These are phyloP conservation scores for Dipodascopsis tothii DNA, from an alignment of 805 yeast species.

Conservation along the genomic window DNA sequence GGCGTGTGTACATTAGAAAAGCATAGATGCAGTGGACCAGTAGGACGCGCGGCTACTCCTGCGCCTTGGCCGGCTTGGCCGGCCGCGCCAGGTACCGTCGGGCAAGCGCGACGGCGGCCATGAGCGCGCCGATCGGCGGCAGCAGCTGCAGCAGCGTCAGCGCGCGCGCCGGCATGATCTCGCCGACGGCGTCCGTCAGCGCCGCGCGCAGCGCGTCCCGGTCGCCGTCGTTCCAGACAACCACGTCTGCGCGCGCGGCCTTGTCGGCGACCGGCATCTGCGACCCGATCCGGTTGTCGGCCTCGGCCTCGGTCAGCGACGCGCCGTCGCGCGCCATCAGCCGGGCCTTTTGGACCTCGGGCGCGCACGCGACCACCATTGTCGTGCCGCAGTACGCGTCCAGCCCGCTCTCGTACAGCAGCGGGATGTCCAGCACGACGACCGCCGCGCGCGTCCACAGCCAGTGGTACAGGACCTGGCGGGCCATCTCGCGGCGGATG, in stretches of 20 bases:
- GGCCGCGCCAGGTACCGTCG: slow-evolving; percentile 3
- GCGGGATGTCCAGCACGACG: slow-evolving; percentile 82
- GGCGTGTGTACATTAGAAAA: not conserved
- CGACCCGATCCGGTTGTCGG: slow-evolving; percentile 58
- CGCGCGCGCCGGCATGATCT: slow-evolving; percentile 5
- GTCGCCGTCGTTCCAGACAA: slow-evolving; percentile 54
- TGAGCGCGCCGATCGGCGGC: slow-evolving; percentile 31
- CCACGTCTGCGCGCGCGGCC: slow-evolving; percentile 51
- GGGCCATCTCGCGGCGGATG: slow-evolving; percentile 58
- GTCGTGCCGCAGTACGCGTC: slow-evolving; percentile 63
- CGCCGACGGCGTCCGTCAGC: slow-evolving; percentile 3
- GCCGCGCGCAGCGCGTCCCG: slow-evolving; percentile 31
- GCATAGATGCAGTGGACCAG: not conserved
- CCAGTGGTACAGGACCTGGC: slow-evolving; percentile 52
- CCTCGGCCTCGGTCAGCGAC: slow-evolving; percentile 52
- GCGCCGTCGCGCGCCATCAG: slow-evolving; percentile 61
- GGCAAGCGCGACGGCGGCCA: slow-evolving; percentile 18
- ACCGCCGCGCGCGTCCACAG: slow-evolving; percentile 43
- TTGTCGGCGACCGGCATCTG: slow-evolving; percentile 66
- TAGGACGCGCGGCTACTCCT: too few relatives aligned
- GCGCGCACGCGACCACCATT: slow-evolving; percentile 58
- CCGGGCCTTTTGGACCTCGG: slow-evolving; percentile 53
- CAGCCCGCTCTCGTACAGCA: slow-evolving; percentile 73
- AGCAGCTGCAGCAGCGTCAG: slow-evolving; percentile 30
- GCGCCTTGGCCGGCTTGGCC: too few relatives aligned